Base-by-base conservation (phyloP, 192 early-diverging fungal species). In the Umbelopsis ramanniana region DNA sequence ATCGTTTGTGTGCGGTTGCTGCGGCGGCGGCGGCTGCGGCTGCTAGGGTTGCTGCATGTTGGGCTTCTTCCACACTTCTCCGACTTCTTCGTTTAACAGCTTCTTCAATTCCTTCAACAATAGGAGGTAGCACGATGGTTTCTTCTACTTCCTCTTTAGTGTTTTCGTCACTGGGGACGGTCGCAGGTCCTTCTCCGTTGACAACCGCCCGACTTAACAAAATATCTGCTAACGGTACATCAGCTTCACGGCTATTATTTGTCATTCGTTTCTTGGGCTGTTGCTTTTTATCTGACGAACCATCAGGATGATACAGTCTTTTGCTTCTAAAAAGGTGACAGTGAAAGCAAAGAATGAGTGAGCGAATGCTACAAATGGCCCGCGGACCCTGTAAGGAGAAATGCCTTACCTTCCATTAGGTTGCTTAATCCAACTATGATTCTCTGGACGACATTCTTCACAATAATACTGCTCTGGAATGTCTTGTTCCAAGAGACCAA, bases 191-290 rank as follows among this genome's bases (percentile, higher is more conserved):
- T 63, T 63, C 57, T 63, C 57, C 57, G 26, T 63, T 63, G 29
- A 63, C 57, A 29, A 63, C 17, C 6, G 57, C 57, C 26, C 57
- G 57, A 63, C 57, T 63, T 29, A 63, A 26, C 45, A 85, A 72
- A 57, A 85, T 79, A 54, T 84, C 76, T 50, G 82, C 81, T 29
- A 87, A 52, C 3, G 85, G 82, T 37, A 87, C 75, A 19, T 83
- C 83, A 17, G 85, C 83, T 55, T 87, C 85, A 52, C 81, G 78
- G n/a, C 83, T 84, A 63, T 87, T 87, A 75, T 84, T 74, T 4
- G 85, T 87, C 74, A 80, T 87, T 21, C 85, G 60, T 71, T 84
- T 84, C 45, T 87, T 87, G 29, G 85, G 81, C 21, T 63, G 57
- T 19, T 79, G 70, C 47, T 83, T 85, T 33, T 76, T 76, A 46